Evolutionary conservation across 768 basidiomycete genomes (phyloP).

Genomic region (Xerocomus potaroensis): DNA sequence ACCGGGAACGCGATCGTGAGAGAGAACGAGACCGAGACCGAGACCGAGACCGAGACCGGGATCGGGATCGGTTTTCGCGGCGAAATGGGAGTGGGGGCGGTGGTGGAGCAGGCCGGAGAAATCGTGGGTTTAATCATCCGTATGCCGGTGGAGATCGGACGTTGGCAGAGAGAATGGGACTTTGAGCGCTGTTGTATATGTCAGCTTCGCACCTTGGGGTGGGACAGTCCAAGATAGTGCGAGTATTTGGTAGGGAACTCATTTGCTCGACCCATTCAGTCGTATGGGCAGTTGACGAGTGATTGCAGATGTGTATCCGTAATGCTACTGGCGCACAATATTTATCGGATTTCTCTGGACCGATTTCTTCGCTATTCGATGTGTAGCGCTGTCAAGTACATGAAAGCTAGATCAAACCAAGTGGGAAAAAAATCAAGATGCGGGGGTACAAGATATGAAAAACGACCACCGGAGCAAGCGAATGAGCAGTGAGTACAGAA

Average conservation of each 20-base stretch:
- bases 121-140: constrained; percentile 34
- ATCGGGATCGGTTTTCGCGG: constrained; percentile 34
- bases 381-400: not conserved
- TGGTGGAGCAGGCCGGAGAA: constrained; percentile 36
- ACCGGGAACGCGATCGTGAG: constrained; percentile 35
- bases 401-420: not conserved
- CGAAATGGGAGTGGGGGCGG: constrained; percentile 43
- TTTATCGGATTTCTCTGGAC: not conserved
- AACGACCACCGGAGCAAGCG: too few species aligned
- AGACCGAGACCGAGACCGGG: too few species aligned
- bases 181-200: constrained; percentile 34
- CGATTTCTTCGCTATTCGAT: not conserved
- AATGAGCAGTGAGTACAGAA: too few species aligned
- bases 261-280: constrained; percentile 5
- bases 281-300: constrained; percentile 31
- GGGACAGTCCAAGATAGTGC: constrained; percentile 29
- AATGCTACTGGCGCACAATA: constrained; percentile 16
- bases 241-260: constrained; percentile 36
- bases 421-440: constrained; percentile 1
- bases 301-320: constrained; percentile 33
- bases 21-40: constrained; percentile 34
- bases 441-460: too few species aligned
- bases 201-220: constrained; percentile 17
- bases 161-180: constrained; percentile 81
- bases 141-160: constrained; percentile 59